Evolutionary conservation across 2,329 filamentous ascomycete genomes (phyloP).

Genomic region (Daldinia sp.): DNA sequence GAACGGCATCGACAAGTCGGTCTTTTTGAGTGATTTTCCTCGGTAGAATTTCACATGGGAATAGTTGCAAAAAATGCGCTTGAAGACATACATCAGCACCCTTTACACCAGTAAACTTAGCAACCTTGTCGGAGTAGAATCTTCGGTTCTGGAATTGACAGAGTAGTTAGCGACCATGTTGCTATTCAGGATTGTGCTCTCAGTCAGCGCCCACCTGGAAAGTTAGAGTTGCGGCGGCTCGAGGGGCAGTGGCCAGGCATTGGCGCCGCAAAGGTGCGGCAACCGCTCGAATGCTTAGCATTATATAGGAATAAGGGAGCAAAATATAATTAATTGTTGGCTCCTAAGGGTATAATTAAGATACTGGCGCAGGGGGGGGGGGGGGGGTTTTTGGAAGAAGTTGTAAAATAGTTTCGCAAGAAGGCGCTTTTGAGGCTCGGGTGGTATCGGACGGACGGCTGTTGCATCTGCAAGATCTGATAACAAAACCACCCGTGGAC

Average conservation of each 20-base stretch:
- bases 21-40: slow-evolving; percentile 58
- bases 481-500: slow-evolving; percentile 29
- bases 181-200: slow-evolving; percentile 3
- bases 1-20: slow-evolving; percentile 20
- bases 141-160: slow-evolving; percentile 60
- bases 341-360: slow-evolving; percentile 30
- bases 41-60: slow-evolving; percentile 37
- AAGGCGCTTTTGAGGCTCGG: slow-evolving; percentile 45
- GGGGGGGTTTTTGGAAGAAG: slow-evolving; percentile 9
- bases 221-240: slow-evolving; percentile 62
- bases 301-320: slow-evolving; percentile 62
- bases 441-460: slow-evolving; percentile 48
- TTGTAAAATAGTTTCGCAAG: slow-evolving; percentile 37
- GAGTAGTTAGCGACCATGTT: slow-evolving; percentile 46
- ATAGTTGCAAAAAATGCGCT: slow-evolving; percentile 36
- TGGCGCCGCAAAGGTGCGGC: slow-evolving; percentile 81
- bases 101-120: slow-evolving; percentile 93
- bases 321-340: slow-evolving; percentile 14
- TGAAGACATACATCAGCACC: slow-evolving; percentile 79
- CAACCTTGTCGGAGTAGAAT: slow-evolving; percentile 77
- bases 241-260: slow-evolving; percentile 77
- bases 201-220: slow-evolving; percentile 66
- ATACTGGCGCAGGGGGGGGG: slow-evolving; percentile 29
- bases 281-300: slow-evolving; percentile 86
- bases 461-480: slow-evolving; percentile 47